A percentile compares a stretch with the other conserved stretches of the same genome.
These are phyloP conservation scores for Nicotiana noctiflora DNA, from an alignment of 257 asterid species.

Conservation along the genomic window DNA sequence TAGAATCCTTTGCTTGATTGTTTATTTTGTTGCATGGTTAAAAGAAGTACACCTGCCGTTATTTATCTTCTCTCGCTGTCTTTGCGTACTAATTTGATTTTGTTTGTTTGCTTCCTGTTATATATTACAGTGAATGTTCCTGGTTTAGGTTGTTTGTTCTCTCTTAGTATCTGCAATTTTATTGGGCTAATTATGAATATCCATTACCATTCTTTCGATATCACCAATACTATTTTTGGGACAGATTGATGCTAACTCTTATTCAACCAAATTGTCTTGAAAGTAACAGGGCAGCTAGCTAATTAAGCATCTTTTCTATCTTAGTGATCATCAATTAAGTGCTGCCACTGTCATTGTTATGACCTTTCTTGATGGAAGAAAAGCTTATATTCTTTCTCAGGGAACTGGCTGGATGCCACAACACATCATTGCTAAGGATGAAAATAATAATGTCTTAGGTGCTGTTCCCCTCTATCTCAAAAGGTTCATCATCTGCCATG, in stretches of 20 bases:
- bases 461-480: conserved; percentile 92
- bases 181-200: too few species aligned
- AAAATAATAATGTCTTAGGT: conserved; percentile 53
- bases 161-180: too few species aligned
- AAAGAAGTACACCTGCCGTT: not conserved
- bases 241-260: not conserved
- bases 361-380: conserved; percentile 16
- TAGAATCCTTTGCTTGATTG: not conserved
- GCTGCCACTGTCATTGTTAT: not conserved
- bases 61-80: not conserved
- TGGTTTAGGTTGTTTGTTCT: not conserved
- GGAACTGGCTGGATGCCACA: conserved; percentile 94
- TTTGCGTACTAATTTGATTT: not conserved
- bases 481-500: conserved; percentile 45
- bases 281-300: not conserved
- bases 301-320: not conserved
- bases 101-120: not conserved
- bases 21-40: not conserved
- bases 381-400: conserved; percentile 36
- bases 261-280: not conserved
- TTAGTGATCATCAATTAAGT: not conserved
- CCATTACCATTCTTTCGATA: not conserved
- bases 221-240: not conserved
- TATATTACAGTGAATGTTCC: not conserved
- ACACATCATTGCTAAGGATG: conserved; percentile 77